Evolutionary conservation across 176 grass and related monocot species (phyloP).

Genomic region (Carex myosuroides): DNA sequence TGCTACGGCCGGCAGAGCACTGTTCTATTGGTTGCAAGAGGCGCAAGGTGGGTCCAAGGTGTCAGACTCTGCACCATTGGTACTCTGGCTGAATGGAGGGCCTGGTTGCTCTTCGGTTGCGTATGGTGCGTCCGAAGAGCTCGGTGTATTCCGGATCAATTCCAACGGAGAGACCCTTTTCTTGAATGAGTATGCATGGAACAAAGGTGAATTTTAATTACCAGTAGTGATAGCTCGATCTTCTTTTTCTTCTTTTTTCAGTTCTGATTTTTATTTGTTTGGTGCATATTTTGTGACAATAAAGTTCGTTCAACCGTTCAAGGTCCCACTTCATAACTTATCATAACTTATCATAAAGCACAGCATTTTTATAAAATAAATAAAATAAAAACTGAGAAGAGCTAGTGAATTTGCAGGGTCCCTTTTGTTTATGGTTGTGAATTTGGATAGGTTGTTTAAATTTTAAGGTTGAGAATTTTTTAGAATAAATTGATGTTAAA

Average conservation of each 20-base stretch:
- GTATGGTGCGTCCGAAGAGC: conserved; percentile 81
- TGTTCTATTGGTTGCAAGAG: conserved; percentile 82
- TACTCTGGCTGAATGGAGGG: conserved; percentile 93
- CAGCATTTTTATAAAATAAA: not conserved
- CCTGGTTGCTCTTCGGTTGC: conserved; percentile 84
- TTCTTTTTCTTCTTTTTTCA: not conserved
- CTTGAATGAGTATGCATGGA: conserved; percentile 65
- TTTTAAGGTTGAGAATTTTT: not conserved
- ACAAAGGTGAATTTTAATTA: conserved; percentile 43
- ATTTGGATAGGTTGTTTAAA: not conserved
- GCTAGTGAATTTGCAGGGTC: not conserved
- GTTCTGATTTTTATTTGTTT: not conserved
- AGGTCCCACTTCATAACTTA: not conserved
- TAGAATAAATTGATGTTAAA: not conserved
- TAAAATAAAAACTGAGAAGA: not conserved
- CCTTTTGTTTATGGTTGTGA: not conserved
- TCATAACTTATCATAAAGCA: not conserved
- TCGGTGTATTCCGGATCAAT: conserved; percentile 74
- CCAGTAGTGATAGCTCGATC: not conserved
- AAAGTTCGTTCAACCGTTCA: not conserved
- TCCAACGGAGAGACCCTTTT: conserved; percentile 54
- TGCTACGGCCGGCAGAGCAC: conserved; percentile 43
- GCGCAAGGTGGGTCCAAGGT: conserved; percentile 17
- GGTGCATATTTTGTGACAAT: not conserved
- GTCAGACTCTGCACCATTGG: conserved; percentile 40